Percentiles rank a stretch among this genome's conserved stretches.
phyloP scores from a whole-genome alignment of 768 basidiomycete genomes.

The Mycena vitilis region DNA sequence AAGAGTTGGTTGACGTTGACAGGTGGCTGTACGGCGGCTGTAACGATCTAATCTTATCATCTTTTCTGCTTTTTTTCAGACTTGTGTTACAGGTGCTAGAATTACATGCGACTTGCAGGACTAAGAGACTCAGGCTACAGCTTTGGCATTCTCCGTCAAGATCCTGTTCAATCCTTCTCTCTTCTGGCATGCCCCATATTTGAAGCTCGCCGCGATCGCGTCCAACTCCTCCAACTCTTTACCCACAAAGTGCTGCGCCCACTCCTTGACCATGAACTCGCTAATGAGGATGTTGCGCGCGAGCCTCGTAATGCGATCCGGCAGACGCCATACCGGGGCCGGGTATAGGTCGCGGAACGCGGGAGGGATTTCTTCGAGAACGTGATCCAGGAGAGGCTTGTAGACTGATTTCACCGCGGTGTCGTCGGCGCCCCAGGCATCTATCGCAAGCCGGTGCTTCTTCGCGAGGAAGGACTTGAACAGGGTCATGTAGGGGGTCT shows the following conservation, averaged over 20 bases:
- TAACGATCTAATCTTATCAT: no score
- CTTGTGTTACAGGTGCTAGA: no score
- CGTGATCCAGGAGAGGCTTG: conserved; percentile 72
- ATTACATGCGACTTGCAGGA: neutral
- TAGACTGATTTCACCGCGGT: conserved; percentile 66
- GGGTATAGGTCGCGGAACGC: conserved; percentile 71
- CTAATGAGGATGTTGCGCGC: conserved; percentile 75
- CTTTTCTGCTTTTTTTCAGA: no score
- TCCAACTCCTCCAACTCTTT: conserved; percentile 73
- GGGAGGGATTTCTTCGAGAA: conserved; percentile 65
- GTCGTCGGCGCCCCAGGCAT: conserved; percentile 84
- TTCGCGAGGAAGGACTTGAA: conserved; percentile 77
- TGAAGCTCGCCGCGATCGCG: conserved; percentile 79
- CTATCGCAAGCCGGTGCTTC: conserved; percentile 82
- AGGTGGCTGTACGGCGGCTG: no score
- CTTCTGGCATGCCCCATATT: conserved; percentile 75
- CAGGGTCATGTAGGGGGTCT: conserved; percentile 78
- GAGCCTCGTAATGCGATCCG: conserved; percentile 65
- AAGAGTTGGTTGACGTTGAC: no score
- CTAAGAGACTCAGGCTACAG: conserved; percentile 8
- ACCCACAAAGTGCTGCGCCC: conserved; percentile 76
- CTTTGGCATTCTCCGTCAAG: conserved; percentile 54
- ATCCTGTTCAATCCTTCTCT: conserved; percentile 74
- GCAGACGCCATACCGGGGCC: conserved; percentile 70
- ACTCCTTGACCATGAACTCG: conserved; percentile 79